These are phyloP conservation scores for Alternaria ethzedia DNA, from an alignment of 2,329 filamentous ascomycete species.

Conservation along the genomic window DNA sequence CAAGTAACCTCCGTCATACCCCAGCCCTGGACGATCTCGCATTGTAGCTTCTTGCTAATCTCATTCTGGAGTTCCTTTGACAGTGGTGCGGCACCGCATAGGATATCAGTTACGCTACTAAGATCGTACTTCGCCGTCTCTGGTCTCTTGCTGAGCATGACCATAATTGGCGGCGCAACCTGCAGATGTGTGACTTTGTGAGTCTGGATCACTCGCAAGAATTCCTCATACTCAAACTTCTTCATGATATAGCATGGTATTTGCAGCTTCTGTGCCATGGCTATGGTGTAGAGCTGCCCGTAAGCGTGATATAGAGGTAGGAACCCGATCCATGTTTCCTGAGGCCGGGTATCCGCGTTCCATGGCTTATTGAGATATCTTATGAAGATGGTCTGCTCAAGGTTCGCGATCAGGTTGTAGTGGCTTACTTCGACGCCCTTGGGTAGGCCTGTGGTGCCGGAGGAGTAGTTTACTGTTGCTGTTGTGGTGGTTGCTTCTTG, in stretches of 20 bases:
- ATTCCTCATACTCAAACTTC: conserved; percentile 50
- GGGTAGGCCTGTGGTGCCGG: conserved; percentile 60
- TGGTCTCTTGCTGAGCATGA: conserved; percentile 53
- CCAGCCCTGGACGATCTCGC: conserved; percentile 50
- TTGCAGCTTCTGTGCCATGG: conserved; percentile 54
- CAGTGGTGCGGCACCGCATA: conserved; percentile 53
- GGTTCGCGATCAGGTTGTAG: conserved; percentile 58
- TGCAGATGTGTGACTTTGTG: conserved; percentile 50
- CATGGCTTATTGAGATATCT: conserved; percentile 51
- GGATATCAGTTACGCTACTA: conserved; percentile 48
- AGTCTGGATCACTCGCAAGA: conserved; percentile 46
- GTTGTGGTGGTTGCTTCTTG: conserved; percentile 38
- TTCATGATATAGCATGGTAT: conserved; percentile 54
- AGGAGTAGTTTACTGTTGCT: conserved; percentile 59
- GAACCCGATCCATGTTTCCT: conserved; percentile 58
- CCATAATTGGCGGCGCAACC: conserved; percentile 52
- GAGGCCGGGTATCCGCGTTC: conserved; percentile 48
- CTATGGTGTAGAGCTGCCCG: conserved; percentile 52
- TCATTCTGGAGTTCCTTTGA: conserved; percentile 52
- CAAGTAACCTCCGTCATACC: conserved; percentile 54
- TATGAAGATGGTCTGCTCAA: conserved; percentile 58
- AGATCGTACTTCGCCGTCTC: conserved; percentile 52
- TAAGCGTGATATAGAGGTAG: conserved; percentile 55
- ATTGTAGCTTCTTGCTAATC: conserved; percentile 42
- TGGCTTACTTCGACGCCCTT: conserved; percentile 61